Evolutionary conservation across 164 flowering plant genomes (phyloP), one percentile per base, ranked within the genome.

Genomic region (Tetracentron sinense): DNA sequence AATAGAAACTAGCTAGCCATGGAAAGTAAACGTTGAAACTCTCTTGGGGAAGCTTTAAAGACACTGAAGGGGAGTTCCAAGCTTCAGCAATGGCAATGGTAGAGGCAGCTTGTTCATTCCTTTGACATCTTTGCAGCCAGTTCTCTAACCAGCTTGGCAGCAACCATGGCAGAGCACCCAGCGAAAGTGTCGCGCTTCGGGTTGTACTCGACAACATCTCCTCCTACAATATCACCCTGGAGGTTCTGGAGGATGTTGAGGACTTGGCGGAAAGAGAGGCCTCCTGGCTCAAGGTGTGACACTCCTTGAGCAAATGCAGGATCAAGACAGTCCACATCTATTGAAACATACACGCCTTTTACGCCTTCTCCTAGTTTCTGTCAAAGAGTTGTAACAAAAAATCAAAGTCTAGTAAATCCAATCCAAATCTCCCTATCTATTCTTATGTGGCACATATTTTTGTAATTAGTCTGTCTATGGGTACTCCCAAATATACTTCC

Each of bases 301-400:
- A 94, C 99, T 10, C 97, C 99, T 14, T 96, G 99, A 53, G 99
- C 96, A 84, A 94, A 91, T 55, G 96, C 97, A 62, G 99, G 99
- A 66, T 94, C 99, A 22, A 94, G 87, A 65, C 92, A 80, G 71
- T 94, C 99, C 65, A 94, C 78, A 70, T 94, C 99, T 33, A 94
- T 52, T 48, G 97, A 94, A 56, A 94, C 79, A 61, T 94, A 94
- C 26, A 94, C 97, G 14, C 99, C 97, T 72, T 91, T 94, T 21
- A 79, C 97, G 27, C 97, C 99, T 69, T 89, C 95, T 16, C 99
- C 99, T 16, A 94, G 79, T 88, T 86, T 86, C 99, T 94, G 92
- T 56, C 22, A 38, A 57, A 56, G 51, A 30, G 58, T 3, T 64
- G 1, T n/a, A 46, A 20, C 27, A 46, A 28, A 61, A 15, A 42